Conservation (phyloP, 2,329 filamentous ascomycete species). For the Pezicula neosporulosa region DNA sequence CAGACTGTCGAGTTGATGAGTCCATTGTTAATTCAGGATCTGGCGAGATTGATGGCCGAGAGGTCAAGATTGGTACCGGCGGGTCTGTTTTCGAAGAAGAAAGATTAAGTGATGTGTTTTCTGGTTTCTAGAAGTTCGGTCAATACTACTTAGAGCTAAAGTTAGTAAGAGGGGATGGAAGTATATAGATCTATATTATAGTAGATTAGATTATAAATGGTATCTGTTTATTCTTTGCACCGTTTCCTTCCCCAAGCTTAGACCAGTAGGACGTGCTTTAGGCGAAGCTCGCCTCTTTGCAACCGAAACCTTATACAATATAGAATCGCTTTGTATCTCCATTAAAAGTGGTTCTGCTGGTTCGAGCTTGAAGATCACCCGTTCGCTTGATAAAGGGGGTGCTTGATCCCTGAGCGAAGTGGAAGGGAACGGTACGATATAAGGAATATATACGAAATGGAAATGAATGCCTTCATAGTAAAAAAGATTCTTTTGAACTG, state of each 20-base stretch:
- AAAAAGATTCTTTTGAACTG: neutral
- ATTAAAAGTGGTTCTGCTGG: too few relatives aligned
- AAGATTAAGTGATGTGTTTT: neutral
- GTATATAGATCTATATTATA: neutral
- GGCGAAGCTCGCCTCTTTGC: neutral
- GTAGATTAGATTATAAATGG: neutral
- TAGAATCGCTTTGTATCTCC: too few relatives aligned
- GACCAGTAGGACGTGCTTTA: neutral
- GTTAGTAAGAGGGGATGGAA: neutral
- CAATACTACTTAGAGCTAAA: too few relatives aligned
- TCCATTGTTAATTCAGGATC: neutral
- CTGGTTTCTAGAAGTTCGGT: too few relatives aligned
- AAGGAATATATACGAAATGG: neutral
- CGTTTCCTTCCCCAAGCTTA: neutral
- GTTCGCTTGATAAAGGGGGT: neutral
- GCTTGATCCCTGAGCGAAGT: neutral
- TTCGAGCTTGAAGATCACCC: too few relatives aligned
- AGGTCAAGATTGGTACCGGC: neutral
- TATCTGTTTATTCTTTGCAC: neutral
- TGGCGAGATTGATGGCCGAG: neutral
- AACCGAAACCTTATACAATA: too few relatives aligned
- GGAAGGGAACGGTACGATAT: neutral
- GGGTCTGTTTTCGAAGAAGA: neutral
- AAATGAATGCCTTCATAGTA: neutral
- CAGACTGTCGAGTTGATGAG: constrained; percentile 15